These are phyloP conservation scores for Thelonectria discophora DNA, from an alignment of 2,329 filamentous ascomycete genomes.

Conservation along the genomic window DNA sequence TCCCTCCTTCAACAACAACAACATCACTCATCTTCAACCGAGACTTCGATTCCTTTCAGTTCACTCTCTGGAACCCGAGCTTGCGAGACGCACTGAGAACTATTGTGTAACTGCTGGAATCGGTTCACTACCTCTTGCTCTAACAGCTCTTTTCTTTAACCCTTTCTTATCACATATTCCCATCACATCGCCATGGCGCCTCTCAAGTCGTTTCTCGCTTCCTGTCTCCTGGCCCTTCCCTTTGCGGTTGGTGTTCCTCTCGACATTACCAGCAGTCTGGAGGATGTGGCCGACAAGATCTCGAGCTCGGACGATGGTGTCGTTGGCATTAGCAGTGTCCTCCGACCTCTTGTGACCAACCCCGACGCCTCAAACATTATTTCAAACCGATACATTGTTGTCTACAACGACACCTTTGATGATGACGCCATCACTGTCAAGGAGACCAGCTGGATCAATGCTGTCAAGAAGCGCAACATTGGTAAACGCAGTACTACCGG, in stretches of 20 bases:
- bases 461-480: constrained; percentile 66
- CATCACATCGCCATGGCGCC: constrained; percentile 40
- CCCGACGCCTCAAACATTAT: constrained; percentile 58
- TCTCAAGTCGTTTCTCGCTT: constrained; percentile 39
- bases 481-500: constrained; percentile 60
- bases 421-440: constrained; percentile 60
- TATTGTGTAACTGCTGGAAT: constrained; percentile 44
- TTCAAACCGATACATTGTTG: constrained; percentile 69
- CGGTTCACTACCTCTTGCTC: constrained; percentile 39
- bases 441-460: constrained; percentile 56
- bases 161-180: constrained; percentile 18
- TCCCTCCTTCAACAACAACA: constrained; percentile 18
- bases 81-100: constrained; percentile 34
- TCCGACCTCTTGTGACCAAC: constrained; percentile 58
- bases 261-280: constrained; percentile 26
- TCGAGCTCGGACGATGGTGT: constrained; percentile 27
- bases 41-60: constrained; percentile 19
- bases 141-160: constrained; percentile 23
- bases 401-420: constrained; percentile 66
- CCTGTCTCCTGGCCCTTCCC: constrained; percentile 39
- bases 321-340: constrained; percentile 41
- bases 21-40: neutral
- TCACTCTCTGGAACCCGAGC: constrained; percentile 17
- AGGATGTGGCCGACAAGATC: constrained; percentile 31
- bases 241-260: constrained; percentile 42